Base-by-base conservation (phyloP, 2,329 filamentous ascomycete genomes). In the Raffaelea arxii region DNA sequence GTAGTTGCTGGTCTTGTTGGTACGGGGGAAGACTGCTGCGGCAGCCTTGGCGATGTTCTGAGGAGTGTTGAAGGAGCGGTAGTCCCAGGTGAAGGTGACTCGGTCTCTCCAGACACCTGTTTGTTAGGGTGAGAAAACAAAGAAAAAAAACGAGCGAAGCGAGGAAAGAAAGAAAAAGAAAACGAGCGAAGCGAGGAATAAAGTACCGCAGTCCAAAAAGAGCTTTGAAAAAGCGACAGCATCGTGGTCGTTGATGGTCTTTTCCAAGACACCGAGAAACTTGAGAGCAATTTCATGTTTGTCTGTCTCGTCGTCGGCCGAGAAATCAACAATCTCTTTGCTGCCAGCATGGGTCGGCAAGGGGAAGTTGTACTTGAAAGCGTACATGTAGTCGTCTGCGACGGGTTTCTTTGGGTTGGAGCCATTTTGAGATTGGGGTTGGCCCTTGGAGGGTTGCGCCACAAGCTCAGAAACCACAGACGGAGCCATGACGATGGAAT, bases 331-430 rank as follows among this genome's bases (percentile, higher is more conserved):
- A 18, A 36, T n/a, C 32, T 36, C 51, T 40, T 9, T 10, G 32
- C 32, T 36, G 32, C 55, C 44, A 38, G 51, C 43, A 55, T 36
- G 16, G 6, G 16, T 62, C n/a, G 57, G 62, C 40, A 65, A 60
- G 12, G 44, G 22, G 43, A 62, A 58, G 39, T 64, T 65, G 55
- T 62, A 65, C 51, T 64, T 63, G 56, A 66, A 66, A 44, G 63
- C 62, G 49, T 66, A 66, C 63, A 65, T 66, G 51, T 58, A 65
- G 49, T 65, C 52, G 47, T 66, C 62, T 9, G 62, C 61, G 14
- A 65, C 59, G 1, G 62, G 60, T 18, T 36, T 36, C 14, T 12
- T 36, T 18, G 6, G 7, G 32, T n/a, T 18, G 16, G n/a, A n/a
- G n/a, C n/a, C n/a, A n/a, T n/a, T n/a, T 30, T 30, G 27, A 30